phyloP scores from a whole-genome alignment of 805 yeast genomes.

The Pichia occidentalis region DNA sequence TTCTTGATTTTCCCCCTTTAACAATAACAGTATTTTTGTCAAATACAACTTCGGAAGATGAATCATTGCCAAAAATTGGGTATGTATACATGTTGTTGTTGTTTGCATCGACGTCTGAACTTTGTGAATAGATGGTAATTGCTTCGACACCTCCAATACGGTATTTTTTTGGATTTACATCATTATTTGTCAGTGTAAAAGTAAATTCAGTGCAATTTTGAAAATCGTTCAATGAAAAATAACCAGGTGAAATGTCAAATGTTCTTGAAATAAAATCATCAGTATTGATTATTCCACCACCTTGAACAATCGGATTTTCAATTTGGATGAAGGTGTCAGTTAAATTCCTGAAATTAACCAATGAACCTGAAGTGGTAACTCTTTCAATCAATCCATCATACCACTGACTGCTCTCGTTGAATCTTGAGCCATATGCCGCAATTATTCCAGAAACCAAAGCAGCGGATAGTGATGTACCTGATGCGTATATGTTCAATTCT shows the following conservation, averaged over 20 bases:
- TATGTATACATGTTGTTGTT: constrained; percentile 7
- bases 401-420: constrained; percentile 1
- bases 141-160: constrained; percentile 2
- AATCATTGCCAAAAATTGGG: constrained; percentile 1
- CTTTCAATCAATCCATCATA: constrained; percentile 1
- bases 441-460: constrained; percentile 9
- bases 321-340: not conserved
- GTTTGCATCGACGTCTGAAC: not conserved
- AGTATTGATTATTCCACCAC: constrained; percentile 9
- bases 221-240: constrained; percentile 6
- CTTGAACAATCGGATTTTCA: constrained; percentile 8
- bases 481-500: constrained; percentile 1
- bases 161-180: not conserved
- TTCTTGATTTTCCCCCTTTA: not conserved
- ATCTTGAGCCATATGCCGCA: constrained; percentile 2
- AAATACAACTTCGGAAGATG: not conserved
- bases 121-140: constrained; percentile 8
- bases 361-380: constrained; percentile 7
- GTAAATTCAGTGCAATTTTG: constrained; percentile 1
- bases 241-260: constrained; percentile 6
- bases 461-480: constrained; percentile 9
- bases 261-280: not conserved
- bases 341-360: constrained; percentile 3
- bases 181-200: constrained; percentile 3
- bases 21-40: constrained; percentile 1